Evolutionary conservation across 169 alveolate genomes (phyloP).

Genomic region (Plasmodium chabaudi): DNA sequence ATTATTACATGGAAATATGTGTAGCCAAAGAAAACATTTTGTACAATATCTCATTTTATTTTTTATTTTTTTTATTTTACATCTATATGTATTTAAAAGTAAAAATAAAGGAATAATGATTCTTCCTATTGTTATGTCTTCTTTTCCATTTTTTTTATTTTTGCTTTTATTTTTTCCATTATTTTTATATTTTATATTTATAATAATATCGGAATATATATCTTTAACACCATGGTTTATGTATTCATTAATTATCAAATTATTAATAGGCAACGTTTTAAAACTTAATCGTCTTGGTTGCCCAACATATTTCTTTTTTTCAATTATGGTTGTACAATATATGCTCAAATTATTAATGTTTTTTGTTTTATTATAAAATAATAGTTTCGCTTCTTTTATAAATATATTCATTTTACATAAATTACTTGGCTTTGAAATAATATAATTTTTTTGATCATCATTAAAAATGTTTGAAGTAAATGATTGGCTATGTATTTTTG

Average conservation of each 20-base stretch:
- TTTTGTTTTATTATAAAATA: conserved; percentile 52
- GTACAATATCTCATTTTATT: conserved; percentile 60
- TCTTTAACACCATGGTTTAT: conserved; percentile 56
- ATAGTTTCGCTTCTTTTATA: conserved; percentile 58
- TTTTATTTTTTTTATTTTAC: conserved; percentile 48
- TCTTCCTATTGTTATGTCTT: conserved; percentile 65
- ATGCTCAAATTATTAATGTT: conserved; percentile 38
- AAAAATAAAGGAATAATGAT: conserved; percentile 62
- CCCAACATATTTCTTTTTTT: conserved; percentile 65
- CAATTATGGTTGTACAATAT: conserved; percentile 56
- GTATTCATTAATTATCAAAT: conserved; percentile 57
- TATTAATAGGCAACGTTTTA: conserved; percentile 56
- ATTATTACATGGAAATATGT: conserved; percentile 74
- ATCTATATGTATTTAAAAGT: conserved; percentile 53
- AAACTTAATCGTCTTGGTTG: conserved; percentile 60
- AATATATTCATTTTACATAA: conserved; percentile 48
- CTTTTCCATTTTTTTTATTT: conserved; percentile 32
- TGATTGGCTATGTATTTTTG: conserved; percentile 10
- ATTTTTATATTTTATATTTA: conserved; percentile 57
- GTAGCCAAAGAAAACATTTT: conserved; percentile 70
- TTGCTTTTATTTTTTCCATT: neutral
- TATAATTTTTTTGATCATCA: conserved; percentile 8
- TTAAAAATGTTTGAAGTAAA: conserved; percentile 14
- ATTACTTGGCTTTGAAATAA: conserved; percentile 10
- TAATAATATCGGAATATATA: conserved; percentile 40